Conservation (phyloP, 768 basidiomycete genomes). For the Pleurotus sapidus region DNA sequence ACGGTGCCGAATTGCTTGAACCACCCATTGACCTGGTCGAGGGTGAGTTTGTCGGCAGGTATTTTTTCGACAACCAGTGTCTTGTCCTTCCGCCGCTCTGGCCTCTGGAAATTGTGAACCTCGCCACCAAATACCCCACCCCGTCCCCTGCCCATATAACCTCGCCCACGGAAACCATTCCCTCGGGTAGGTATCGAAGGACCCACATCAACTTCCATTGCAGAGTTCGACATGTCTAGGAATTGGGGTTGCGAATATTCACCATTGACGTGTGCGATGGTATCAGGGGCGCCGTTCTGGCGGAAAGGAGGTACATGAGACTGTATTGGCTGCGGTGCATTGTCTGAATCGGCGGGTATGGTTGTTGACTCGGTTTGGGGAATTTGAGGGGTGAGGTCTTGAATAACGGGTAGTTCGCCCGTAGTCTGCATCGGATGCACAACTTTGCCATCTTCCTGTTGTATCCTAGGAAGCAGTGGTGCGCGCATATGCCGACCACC, state of each 20-base stretch:
- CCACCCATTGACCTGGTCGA: conserved; percentile 80
- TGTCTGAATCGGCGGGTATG: conserved; percentile 17
- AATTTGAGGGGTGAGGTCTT: conserved; percentile 69
- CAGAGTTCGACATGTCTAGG: conserved; percentile 20
- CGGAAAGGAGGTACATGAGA: conserved; percentile 7
- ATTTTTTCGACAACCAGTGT: conserved; percentile 95
- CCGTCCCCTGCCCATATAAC: conserved; percentile 35
- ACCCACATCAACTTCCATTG: conserved; percentile 29
- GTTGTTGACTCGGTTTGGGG: conserved; percentile 22
- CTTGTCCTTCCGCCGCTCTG: conserved; percentile 66
- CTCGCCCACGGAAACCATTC: conserved; percentile 22
- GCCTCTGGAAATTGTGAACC: conserved; percentile 56
- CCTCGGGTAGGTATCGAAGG: conserved; percentile 22
- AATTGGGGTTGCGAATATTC: conserved; percentile 18
- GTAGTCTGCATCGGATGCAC: conserved; percentile 39
- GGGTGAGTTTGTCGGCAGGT: conserved; percentile 75
- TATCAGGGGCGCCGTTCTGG: conserved; percentile 1
- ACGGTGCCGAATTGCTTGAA: conserved; percentile 92
- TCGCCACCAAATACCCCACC: conserved; percentile 66
- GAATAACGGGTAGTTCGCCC: conserved; percentile 80
- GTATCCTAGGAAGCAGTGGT: conserved; percentile 52
- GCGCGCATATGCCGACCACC: conserved; percentile 48
- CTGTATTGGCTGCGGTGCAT: conserved; percentile 25
- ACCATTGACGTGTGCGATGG: conserved; percentile 16
- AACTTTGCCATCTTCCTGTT: conserved; percentile 42